Conservation (phyloP, 2,329 filamentous ascomycete genomes). For the Malbranchea zuffiana region DNA sequence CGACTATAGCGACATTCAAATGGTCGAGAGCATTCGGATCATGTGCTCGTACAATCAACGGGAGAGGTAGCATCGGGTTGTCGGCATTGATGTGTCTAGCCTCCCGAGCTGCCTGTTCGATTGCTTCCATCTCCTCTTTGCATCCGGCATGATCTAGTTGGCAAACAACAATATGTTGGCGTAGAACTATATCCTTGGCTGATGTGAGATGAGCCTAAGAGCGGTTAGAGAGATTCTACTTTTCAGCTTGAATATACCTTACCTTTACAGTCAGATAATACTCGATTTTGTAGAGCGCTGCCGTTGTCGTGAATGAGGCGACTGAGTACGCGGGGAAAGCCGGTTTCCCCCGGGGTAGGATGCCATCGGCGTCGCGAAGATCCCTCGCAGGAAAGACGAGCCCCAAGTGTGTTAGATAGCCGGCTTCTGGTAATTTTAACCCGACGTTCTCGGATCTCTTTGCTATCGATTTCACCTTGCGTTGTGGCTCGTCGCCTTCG, state of each 20-base stretch:
- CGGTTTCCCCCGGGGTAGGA: slow-evolving; percentile 71
- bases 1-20: slow-evolving; percentile 53
- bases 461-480: slow-evolving; percentile 76
- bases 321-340: slow-evolving; percentile 85
- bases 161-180: slow-evolving; percentile 91
- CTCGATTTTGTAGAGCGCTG: slow-evolving; percentile 94
- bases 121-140: slow-evolving; percentile 97
- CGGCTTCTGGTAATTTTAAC: slow-evolving; percentile 75
- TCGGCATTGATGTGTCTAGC: slow-evolving; percentile 78
- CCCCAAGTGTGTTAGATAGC: slow-evolving; percentile 86
- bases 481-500: slow-evolving; percentile 86
- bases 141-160: slow-evolving; percentile 90
- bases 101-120: slow-evolving; percentile 90
- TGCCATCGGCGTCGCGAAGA: slow-evolving; percentile 72
- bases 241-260: slow-evolving; percentile 16
- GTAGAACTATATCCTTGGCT: slow-evolving; percentile 74
- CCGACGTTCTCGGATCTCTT: slow-evolving; percentile 74
- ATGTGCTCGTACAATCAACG: slow-evolving; percentile 65
- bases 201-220: slow-evolving; percentile 72
- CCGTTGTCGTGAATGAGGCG: slow-evolving; percentile 83
- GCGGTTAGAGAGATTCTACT: neutral
- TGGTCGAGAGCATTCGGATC: slow-evolving; percentile 55
- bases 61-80: slow-evolving; percentile 83
- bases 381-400: slow-evolving; percentile 87
- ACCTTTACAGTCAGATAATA: slow-evolving; percentile 95